These are phyloP conservation scores for Fusarium poae DNA, from an alignment of 2,329 filamentous ascomycete genomes.

Conservation along the genomic window DNA sequence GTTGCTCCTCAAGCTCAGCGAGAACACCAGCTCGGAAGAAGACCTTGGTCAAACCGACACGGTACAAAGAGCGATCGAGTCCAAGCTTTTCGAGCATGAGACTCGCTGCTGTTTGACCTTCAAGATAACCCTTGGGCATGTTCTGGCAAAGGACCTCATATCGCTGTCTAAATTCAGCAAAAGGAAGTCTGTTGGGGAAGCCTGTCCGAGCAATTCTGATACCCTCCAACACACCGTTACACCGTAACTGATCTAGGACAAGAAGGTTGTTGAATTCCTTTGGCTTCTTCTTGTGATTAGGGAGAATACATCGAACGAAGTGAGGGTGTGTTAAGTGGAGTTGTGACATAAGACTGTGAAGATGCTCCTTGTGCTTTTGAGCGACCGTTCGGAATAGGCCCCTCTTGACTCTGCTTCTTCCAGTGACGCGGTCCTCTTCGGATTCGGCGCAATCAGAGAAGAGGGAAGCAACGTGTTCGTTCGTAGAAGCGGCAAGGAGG, in stretches of 20 bases:
- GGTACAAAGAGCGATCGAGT: slow-evolving; percentile 87
- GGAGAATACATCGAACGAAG: slow-evolving; percentile 97
- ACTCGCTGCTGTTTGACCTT: slow-evolving; percentile 86
- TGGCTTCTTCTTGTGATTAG: slow-evolving; percentile 96
- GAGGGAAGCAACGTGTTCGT: slow-evolving; percentile 85
- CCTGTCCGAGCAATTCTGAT: slow-evolving; percentile 97
- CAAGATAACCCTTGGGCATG: slow-evolving; percentile 90
- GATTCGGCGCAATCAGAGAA: slow-evolving; percentile 89
- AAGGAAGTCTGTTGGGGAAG: slow-evolving; percentile 92
- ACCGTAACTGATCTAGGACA: slow-evolving; percentile 97
- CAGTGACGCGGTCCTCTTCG: slow-evolving; percentile 78
- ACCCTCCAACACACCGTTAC: slow-evolving; percentile 98
- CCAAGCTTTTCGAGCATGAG: slow-evolving; percentile 91
- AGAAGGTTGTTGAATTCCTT: slow-evolving; percentile 92
- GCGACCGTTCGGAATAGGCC: slow-evolving; percentile 97
- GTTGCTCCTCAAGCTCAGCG: slow-evolving; percentile 95
- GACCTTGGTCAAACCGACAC: slow-evolving; percentile 95
- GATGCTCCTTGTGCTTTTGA: slow-evolving; percentile 96
- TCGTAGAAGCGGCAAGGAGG: slow-evolving; percentile 82
- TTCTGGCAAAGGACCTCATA: slow-evolving; percentile 93
- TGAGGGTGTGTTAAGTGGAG: slow-evolving; percentile 97
- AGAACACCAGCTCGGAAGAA: slow-evolving; percentile 98
- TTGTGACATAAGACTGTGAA: slow-evolving; percentile 95
- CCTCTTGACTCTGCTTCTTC: slow-evolving; percentile 89
- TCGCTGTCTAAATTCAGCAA: slow-evolving; percentile 92